Evolutionary conservation across 1,284 basidiomycete species (phyloP).

Genomic region (Rhizoctonia solani): DNA sequence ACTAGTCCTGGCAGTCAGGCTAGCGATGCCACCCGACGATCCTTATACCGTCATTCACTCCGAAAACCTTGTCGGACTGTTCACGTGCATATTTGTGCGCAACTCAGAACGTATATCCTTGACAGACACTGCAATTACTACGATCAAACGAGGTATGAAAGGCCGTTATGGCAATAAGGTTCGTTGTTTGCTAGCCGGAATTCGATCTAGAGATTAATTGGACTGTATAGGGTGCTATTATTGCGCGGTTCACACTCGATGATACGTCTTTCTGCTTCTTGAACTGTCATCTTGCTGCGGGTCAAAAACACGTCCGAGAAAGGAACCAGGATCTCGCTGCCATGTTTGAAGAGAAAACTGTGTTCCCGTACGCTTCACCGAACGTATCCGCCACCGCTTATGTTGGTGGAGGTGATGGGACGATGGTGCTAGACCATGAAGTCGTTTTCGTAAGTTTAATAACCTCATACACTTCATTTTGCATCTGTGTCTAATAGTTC

Average conservation of each 20-base stretch:
- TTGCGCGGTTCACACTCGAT: slow-evolving; percentile 86
- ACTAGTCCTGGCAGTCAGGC: slow-evolving; percentile 70
- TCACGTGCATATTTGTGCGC: slow-evolving; percentile 86
- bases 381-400: slow-evolving; percentile 64
- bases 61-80: slow-evolving; percentile 89
- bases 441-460: slow-evolving; percentile 78
- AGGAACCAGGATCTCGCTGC: slow-evolving; percentile 86
- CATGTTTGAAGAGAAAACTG: slow-evolving; percentile 78
- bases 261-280: slow-evolving; percentile 93
- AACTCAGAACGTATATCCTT: slow-evolving; percentile 60
- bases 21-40: slow-evolving; percentile 66
- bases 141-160: slow-evolving; percentile 89
- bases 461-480: slow-evolving; percentile 10
- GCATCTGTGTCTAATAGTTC: neutral
- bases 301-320: slow-evolving; percentile 79
- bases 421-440: slow-evolving; percentile 94
- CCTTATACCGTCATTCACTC: slow-evolving; percentile 82
- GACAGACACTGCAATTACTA: slow-evolving; percentile 73
- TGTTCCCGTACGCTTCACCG: slow-evolving; percentile 59
- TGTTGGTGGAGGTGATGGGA: slow-evolving; percentile 89
- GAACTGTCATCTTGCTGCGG: slow-evolving; percentile 96
- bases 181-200: slow-evolving; percentile 37
- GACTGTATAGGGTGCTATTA: slow-evolving; percentile 75
- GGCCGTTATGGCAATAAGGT: slow-evolving; percentile 96
- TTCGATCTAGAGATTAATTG: neutral